Conservation (phyloP, 495 filamentous ascomycete species). For the Zalerion maritima region DNA sequence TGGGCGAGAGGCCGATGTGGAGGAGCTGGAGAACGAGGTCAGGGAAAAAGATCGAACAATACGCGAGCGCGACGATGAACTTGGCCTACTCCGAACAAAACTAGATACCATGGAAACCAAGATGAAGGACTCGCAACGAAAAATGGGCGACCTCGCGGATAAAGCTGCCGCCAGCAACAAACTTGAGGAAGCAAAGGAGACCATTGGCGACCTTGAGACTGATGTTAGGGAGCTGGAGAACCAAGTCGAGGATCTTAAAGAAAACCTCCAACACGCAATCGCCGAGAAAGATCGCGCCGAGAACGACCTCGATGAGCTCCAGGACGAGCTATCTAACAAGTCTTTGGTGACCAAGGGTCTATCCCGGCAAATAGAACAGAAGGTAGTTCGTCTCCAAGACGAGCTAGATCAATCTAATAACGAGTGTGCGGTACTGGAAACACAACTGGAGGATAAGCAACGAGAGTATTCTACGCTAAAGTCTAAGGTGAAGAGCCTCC, state of each 20-base stretch:
- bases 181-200: conserved; percentile 39
- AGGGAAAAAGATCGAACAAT: conserved; percentile 47
- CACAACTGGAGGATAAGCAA: conserved; percentile 26
- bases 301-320: conserved; percentile 47
- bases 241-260: conserved; percentile 42
- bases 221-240: conserved; percentile 27
- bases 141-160: conserved; percentile 47
- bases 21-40: conserved; percentile 13
- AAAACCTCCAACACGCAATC: conserved; percentile 47
- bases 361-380: conserved; percentile 60
- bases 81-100: conserved; percentile 44
- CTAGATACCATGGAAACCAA: conserved; percentile 36
- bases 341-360: conserved; percentile 64
- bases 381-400: conserved; percentile 45
- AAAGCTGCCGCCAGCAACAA: conserved; percentile 37
- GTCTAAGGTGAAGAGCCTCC: conserved; percentile 22
- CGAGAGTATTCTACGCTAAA: conserved; percentile 11
- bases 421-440: conserved; percentile 32
- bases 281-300: conserved; percentile 43
- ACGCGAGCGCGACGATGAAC: conserved; percentile 50
- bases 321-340: conserved; percentile 66
- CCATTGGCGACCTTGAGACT: conserved; percentile 31
- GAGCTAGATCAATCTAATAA: conserved; percentile 47
- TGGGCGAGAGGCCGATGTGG: conserved; percentile 6
- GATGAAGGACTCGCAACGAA: conserved; percentile 40